Conservation (phyloP, 2,329 filamentous ascomycete genomes). For the Sphaerulina vaccinii region DNA sequence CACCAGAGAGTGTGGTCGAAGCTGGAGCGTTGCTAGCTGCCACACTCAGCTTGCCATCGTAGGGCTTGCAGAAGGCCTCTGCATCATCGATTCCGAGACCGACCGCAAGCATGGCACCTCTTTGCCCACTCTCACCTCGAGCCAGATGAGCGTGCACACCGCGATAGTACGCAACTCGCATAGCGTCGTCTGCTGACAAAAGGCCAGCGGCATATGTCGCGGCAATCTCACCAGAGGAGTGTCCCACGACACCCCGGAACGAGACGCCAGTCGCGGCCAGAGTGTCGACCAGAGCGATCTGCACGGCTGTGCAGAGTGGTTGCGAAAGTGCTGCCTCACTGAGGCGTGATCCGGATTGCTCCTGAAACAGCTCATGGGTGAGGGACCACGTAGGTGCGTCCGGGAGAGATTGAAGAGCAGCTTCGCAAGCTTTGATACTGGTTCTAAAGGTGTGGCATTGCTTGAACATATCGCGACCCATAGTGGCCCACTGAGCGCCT, state of each 20-base stretch:
- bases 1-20: slow-evolving; percentile 49
- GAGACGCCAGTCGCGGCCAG: slow-evolving; percentile 32
- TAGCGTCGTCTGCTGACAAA: slow-evolving; percentile 24
- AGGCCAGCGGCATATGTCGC: slow-evolving; percentile 35
- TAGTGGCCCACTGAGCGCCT: slow-evolving; percentile 36
- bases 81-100: slow-evolving; percentile 25
- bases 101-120: slow-evolving; percentile 40
- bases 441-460: slow-evolving; percentile 21
- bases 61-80: slow-evolving; percentile 23
- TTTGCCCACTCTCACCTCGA: slow-evolving; percentile 4
- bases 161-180: slow-evolving; percentile 30
- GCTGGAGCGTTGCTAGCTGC: slow-evolving; percentile 42
- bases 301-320: slow-evolving; percentile 56
- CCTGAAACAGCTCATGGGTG: slow-evolving; percentile 46
- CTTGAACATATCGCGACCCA: slow-evolving; percentile 31
- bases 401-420: slow-evolving; percentile 14
- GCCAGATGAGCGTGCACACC: slow-evolving; percentile 22
- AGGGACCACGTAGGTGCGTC: slow-evolving; percentile 33
- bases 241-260: slow-evolving; percentile 34
- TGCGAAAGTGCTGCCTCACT: slow-evolving; percentile 45
- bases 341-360: slow-evolving; percentile 36
- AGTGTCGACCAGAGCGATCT: slow-evolving; percentile 50
- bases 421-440: slow-evolving; percentile 21
- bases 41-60: slow-evolving; percentile 27
- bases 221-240: slow-evolving; percentile 39